Evolutionary conservation across 108 stramenopile species (phyloP), one percentile per base, ranked within the genome.

Genomic region (Schizochytrium sp.): DNA sequence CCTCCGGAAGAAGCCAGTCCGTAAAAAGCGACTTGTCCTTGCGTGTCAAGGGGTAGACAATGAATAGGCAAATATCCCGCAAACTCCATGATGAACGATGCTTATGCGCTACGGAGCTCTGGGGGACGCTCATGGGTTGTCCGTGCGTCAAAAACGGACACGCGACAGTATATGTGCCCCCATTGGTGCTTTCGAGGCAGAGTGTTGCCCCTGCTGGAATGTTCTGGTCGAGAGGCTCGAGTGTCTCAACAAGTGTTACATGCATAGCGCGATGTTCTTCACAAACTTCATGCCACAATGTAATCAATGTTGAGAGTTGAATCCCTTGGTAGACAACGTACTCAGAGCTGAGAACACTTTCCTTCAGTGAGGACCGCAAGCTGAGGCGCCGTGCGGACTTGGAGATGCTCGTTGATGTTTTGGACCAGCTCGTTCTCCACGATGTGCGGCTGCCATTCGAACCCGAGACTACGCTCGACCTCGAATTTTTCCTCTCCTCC

Each of bases 1-100:
- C 64, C 64, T 69, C 64, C 19, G 64, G 64, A 13, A 69, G 64
- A 7, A 69, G 64, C 64, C 64, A 69, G 44, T 69, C 64, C 12
- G 7, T 8, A 69, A 69, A 69, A 15, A 69, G 44, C 2, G 64
- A 69, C 0, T 7, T 0, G 2, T 69, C 64, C 42, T 69, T 38
- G 10, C 44, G 64, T 7, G 64, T 69, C 19, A 69, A 44, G 12
- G 64, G 64, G 0, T 44, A 44, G 42, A 69, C 64, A 7, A 69
- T 15, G 44, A 69, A 69, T 38, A 28, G 12, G 15, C 64, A 69
- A 2, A 69, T 44, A 44, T 69, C 64, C 15, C 44, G 12, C 0
- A 69, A 15, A 7, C 42, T 69, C 64, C 64, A 69, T 5, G 40
- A 38, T 10, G 19, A 28, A 44, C 28, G 64, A 28, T 38, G 64